Base-by-base conservation (phyloP, 2,329 filamentous ascomycete genomes). In the Alternaria angustiovoidea region DNA sequence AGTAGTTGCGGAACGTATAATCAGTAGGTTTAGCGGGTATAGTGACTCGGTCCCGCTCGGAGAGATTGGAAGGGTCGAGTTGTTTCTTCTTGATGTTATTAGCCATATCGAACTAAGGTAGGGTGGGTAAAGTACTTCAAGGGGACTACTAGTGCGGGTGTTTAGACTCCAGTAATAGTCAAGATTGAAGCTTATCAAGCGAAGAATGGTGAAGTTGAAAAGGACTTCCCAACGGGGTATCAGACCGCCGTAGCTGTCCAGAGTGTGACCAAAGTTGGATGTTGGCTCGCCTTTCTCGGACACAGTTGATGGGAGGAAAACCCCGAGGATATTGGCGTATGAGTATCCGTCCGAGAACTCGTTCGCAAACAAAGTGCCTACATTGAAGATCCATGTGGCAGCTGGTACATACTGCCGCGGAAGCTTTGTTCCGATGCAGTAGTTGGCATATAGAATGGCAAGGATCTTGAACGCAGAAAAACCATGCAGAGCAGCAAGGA, bases 141-240 rank as follows among this genome's bases (percentile, higher is more conserved):
- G 78, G 8, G 90, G 85, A 71, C 88, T 94, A 30, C 61, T 63
- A 28, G 86, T 81, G 24, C 83, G 81, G 59, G 87, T 84, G 65
- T 91, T 88, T 3, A 91, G 78, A 70, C 92, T 95, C 94, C 95
- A 99, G 77, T 96, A 94, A 77, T 96, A 94, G 79, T 99, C 95
- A 75, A 99, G 80, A 77, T 98, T 98, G 85, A 97, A 99, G 77
- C 94, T 97, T 71, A 99, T 93, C 48, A 98, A 84, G 5, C 95
- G 89, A 57, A 99, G 82, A 26, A 98, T 90, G 3, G 94, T 97
- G 63, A 99, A 88, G 74, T 99, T 99, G 85, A 99, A 99, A 5
- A 97, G 85, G n/a, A 99, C 89, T 77, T 98, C 93, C 95, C 95
- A 99, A 60, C 94, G 87, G 0, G 90, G 84, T 75, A 96, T 89